phyloP scores from a whole-genome alignment of 1,284 basidiomycete species.

The Cutaneotrichosporon spelunceum region DNA sequence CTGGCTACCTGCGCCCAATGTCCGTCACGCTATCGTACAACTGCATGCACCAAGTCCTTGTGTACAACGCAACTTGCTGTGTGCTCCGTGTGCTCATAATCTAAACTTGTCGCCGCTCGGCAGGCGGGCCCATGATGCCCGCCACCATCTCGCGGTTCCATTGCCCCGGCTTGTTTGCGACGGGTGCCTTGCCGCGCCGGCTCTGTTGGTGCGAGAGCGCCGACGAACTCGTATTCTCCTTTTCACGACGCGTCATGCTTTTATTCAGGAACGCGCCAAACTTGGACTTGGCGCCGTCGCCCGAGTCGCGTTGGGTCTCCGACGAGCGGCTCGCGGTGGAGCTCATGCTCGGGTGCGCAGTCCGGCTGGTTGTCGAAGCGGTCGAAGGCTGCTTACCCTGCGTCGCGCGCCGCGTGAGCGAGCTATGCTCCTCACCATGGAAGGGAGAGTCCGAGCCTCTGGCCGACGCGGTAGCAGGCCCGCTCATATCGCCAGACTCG shows the following conservation, averaged over 20 bases:
- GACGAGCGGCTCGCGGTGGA: background rate
- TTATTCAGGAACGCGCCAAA: slow-evolving; percentile 1
- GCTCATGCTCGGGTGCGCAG: slow-evolving; percentile 16
- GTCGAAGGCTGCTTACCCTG: slow-evolving; percentile 14
- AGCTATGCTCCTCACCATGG: background rate
- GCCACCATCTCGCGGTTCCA: slow-evolving; percentile 48
- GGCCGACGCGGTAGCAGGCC: background rate
- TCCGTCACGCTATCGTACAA: background rate
- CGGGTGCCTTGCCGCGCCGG: background rate
- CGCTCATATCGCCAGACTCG: background rate
- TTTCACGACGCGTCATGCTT: background rate
- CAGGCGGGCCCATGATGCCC: slow-evolving; percentile 45
- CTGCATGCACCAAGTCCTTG: background rate
- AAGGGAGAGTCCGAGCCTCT: background rate
- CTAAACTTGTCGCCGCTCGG: slow-evolving; percentile 2
- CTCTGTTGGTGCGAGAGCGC: slow-evolving; percentile 5
- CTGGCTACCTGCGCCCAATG: background rate
- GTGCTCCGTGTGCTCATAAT: background rate
- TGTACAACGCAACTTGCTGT: background rate
- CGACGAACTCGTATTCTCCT: slow-evolving; percentile 5
- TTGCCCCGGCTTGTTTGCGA: slow-evolving; percentile 38
- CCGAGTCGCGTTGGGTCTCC: slow-evolving; percentile 2
- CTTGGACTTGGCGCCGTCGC: slow-evolving; percentile 8
- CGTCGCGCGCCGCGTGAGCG: background rate
- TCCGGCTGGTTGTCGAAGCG: slow-evolving; percentile 24